phyloP scores from a whole-genome alignment of 1,139 yeast genomes.

The Kazachstania sp. region DNA sequence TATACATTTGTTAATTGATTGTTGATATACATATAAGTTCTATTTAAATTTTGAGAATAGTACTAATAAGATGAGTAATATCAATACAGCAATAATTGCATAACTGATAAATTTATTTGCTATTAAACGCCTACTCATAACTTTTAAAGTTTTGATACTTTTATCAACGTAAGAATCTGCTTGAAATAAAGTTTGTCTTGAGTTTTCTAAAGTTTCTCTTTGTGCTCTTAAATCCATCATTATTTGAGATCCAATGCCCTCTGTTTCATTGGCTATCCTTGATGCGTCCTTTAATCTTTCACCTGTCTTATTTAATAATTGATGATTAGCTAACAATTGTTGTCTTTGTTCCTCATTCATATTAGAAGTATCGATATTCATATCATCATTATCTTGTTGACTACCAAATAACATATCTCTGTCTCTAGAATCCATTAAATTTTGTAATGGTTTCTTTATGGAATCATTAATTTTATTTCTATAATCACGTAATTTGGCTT shows the following conservation, averaged over 20 bases:
- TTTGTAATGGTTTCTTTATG: conserved; percentile 22
- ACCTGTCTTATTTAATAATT: conserved; percentile 72
- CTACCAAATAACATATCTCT: conserved; percentile 9
- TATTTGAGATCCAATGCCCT: conserved; percentile 82
- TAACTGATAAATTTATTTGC: conserved; percentile 89
- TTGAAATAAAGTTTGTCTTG: conserved; percentile 74
- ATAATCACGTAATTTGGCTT: conserved; percentile 26
- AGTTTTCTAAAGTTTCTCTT: conserved; percentile 80
- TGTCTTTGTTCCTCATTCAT: conserved; percentile 63
- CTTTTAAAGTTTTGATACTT: conserved; percentile 73
- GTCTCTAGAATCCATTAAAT: conserved; percentile 24
- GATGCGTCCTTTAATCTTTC: conserved; percentile 83
- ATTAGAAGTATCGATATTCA: conserved; percentile 1
- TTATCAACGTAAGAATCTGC: conserved; percentile 93
- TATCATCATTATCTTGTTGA: not conserved
- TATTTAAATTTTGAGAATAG: conserved; percentile 66
- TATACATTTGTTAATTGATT: not conserved
- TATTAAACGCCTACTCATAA: conserved; percentile 92
- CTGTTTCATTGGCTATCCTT: conserved; percentile 87
- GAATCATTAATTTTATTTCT: conserved; percentile 19
- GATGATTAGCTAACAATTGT: conserved; percentile 68
- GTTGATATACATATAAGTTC: not conserved
- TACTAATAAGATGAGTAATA: conserved; percentile 74
- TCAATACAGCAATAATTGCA: conserved; percentile 87
- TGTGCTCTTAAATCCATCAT: conserved; percentile 85